Evolutionary conservation across 2,329 filamentous ascomycete species (phyloP).

Genomic region (Hypoxylon sp.): DNA sequence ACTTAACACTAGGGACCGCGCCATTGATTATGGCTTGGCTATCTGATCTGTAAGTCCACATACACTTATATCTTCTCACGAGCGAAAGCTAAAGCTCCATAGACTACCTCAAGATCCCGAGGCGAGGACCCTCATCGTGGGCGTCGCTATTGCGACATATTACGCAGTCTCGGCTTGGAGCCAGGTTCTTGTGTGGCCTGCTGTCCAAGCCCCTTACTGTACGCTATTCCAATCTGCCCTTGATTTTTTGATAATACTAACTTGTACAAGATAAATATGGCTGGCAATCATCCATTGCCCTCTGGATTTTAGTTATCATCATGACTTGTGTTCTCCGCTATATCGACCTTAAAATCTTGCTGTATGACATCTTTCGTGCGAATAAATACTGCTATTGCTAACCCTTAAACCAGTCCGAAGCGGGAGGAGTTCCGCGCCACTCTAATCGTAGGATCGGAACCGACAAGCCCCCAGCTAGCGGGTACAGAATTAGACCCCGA

Average conservation of each 20-base stretch:
- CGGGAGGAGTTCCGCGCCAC: slow-evolving; percentile 37
- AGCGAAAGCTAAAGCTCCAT: slow-evolving; percentile 6
- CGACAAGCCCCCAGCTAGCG: slow-evolving; percentile 13
- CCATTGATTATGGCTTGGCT: slow-evolving; percentile 68
- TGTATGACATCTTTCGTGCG: slow-evolving; percentile 41
- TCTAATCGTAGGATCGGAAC: slow-evolving; percentile 31
- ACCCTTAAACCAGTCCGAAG: slow-evolving; percentile 31
- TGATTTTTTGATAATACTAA: neutral
- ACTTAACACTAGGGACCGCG: slow-evolving; percentile 64
- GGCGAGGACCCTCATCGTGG: slow-evolving; percentile 64
- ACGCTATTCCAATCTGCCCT: slow-evolving; percentile 37
- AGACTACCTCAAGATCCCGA: slow-evolving; percentile 64
- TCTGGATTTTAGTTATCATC: slow-evolving; percentile 62
- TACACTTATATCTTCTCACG: slow-evolving; percentile 9
- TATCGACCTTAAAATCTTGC: slow-evolving; percentile 61
- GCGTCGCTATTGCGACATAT: slow-evolving; percentile 64
- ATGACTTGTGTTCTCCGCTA: slow-evolving; percentile 62
- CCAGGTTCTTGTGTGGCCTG: slow-evolving; percentile 67
- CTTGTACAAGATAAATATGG: slow-evolving; percentile 59
- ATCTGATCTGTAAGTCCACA: slow-evolving; percentile 55
- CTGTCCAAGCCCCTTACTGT: slow-evolving; percentile 65
- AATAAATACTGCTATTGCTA: slow-evolving; percentile 1
- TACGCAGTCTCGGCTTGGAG: slow-evolving; percentile 67
- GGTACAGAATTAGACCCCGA: slow-evolving; percentile 20
- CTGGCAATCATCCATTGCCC: slow-evolving; percentile 63